phyloP scores from a whole-genome alignment of 2,329 filamentous ascomycete genomes.

The Talaromyces sp. region DNA sequence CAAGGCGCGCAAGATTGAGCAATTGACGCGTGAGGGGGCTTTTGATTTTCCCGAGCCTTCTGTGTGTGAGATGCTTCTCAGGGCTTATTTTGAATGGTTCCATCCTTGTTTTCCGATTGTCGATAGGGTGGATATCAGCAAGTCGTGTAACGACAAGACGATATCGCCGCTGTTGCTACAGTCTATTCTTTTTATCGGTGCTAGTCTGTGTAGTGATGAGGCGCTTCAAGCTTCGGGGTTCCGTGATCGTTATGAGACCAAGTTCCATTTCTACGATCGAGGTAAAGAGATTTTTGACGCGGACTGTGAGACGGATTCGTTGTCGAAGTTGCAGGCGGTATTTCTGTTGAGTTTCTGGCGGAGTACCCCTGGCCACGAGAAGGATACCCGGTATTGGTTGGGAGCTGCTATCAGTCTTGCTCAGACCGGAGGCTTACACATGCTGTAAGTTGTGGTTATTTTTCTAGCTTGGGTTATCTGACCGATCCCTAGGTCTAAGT shows the following conservation, averaged over 20 bases:
- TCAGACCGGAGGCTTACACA: constrained; percentile 45
- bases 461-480: neutral
- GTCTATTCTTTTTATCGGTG: constrained; percentile 54
- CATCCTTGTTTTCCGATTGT: constrained; percentile 57
- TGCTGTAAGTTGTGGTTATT: constrained; percentile 25
- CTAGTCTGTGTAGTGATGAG: constrained; percentile 51
- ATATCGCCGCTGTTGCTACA: constrained; percentile 53
- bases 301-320: constrained; percentile 52
- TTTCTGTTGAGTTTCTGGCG: constrained; percentile 58
- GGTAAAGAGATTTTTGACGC: constrained; percentile 54
- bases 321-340: constrained; percentile 50
- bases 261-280: constrained; percentile 50
- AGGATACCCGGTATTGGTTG: constrained; percentile 51
- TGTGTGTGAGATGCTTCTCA: constrained; percentile 44
- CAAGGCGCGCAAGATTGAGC: constrained; percentile 34
- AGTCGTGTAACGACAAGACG: constrained; percentile 38
- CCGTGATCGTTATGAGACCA: constrained; percentile 49
- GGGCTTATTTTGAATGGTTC: constrained; percentile 56
- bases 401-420: constrained; percentile 52
- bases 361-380: constrained; percentile 48
- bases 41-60: constrained; percentile 47
- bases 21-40: constrained; percentile 39
- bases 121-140: constrained; percentile 46
- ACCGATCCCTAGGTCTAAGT: constrained; percentile 28
- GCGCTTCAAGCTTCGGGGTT: constrained; percentile 48